Evolutionary conservation across 2,329 filamentous ascomycete species (phyloP), one percentile per base, ranked within the genome.

Genomic region (Orbilia oligospora): DNA sequence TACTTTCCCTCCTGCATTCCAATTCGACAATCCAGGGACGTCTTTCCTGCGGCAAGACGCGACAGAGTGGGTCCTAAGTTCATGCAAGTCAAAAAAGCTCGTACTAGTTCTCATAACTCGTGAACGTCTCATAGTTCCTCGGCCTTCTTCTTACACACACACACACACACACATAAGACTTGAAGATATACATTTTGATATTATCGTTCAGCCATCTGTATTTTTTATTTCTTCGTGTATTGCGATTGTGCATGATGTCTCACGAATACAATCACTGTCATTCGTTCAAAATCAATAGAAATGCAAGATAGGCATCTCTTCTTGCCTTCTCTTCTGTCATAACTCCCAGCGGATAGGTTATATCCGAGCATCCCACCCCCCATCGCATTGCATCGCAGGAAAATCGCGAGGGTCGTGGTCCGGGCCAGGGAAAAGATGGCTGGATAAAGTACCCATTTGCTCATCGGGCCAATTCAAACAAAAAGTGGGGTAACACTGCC

Each of bases 21-120:
- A 76, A 76, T 76, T 76, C 72, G 72, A 76, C 72, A 76, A 76
- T 76, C 72, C 65, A 76, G 72, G 72, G 72, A 76, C 72, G 58
- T 56, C 48, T 64, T 65, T 46, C 58, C 53, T 72, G 69, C 65
- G 72, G 72, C 72, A 76, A 76, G 72, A 76, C 72, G 72, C 72
- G 72, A 76, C 71, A 56, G 65, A 49, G 71, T 76, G 71, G 71
- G 65, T 76, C 71, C 53, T 16, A 18, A 63, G 30, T 55, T 76
- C 33, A 64, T 69, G 64, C 65, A 69, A 55, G 56, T 76, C 55
- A 69, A 67, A 67, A 65, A 56, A 63, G 38, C 12, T 41, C 18
- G 44, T 20, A 46, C 4, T 16, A 24, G 48, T 24, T 46, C n/a
- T 38, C 10, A 14, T 36, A 41, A 46, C 49, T 46, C 36, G 56